Evolutionary conservation across 352 stramenopile species (phyloP).

Genomic region (Phytophthora rubi): DNA sequence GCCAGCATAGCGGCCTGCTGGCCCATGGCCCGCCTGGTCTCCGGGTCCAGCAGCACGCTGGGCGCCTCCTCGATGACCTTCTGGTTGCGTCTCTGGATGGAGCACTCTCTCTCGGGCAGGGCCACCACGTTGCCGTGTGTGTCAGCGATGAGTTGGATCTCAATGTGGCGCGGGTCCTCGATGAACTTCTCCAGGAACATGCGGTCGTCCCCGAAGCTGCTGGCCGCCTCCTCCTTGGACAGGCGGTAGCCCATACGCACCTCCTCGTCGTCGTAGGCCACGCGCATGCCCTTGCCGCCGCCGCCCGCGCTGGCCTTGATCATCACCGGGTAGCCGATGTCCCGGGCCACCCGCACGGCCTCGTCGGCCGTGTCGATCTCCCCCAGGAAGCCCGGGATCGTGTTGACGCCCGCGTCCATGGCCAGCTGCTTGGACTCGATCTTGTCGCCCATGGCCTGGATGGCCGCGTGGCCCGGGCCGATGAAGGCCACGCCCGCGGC

Average conservation of each 20-base stretch:
- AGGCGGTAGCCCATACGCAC: slow-evolving; percentile 86
- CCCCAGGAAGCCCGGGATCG: slow-evolving; percentile 94
- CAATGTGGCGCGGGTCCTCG: slow-evolving; percentile 97
- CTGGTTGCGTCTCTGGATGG: slow-evolving; percentile 97
- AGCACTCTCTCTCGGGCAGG: slow-evolving; percentile 96
- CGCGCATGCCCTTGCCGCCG: slow-evolving; percentile 97
- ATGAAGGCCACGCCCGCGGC: slow-evolving; percentile 88
- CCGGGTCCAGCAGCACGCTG: slow-evolving; percentile 87
- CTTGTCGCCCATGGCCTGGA: slow-evolving; percentile 95
- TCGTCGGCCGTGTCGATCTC: slow-evolving; percentile 82
- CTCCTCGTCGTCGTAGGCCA: slow-evolving; percentile 93
- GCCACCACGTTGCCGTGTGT: slow-evolving; percentile 90
- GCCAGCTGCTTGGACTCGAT: slow-evolving; percentile 96
- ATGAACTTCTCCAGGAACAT: slow-evolving; percentile 98
- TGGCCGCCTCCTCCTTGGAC: slow-evolving; percentile 88
- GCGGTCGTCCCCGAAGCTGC: slow-evolving; percentile 95
- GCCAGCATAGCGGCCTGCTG: slow-evolving; percentile 93
- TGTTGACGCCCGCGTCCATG: slow-evolving; percentile 91
- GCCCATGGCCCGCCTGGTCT: slow-evolving; percentile 83
- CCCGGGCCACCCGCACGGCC: slow-evolving; percentile 84
- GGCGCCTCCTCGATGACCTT: slow-evolving; percentile 97
- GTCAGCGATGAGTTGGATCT: slow-evolving; percentile 97
- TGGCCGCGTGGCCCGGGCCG: slow-evolving; percentile 86
- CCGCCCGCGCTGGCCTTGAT: slow-evolving; percentile 97
- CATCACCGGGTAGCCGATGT: slow-evolving; percentile 98